Base-by-base conservation (phyloP, 2,329 filamentous ascomycete genomes). In the Beauveria rudraprayagi region DNA sequence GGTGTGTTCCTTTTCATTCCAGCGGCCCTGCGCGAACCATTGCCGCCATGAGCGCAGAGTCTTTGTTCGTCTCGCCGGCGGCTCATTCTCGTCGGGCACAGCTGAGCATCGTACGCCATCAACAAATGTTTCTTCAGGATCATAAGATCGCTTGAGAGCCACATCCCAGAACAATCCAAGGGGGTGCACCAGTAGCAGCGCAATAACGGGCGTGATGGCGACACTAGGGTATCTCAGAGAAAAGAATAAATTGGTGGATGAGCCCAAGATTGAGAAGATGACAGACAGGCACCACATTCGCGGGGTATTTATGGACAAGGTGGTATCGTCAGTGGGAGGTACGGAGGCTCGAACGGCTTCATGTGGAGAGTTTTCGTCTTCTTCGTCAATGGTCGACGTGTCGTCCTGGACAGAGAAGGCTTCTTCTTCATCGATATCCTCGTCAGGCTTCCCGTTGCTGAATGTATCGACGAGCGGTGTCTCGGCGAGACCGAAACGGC, bases 1-100 rank as follows among this genome's bases (percentile, higher is more conserved):
- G 47, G 88, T 90, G 72, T 94, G 91, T 71, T 94, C 90, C 71
- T 94, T 94, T 70, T 92, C 87, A 70, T 94, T 94, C 91, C 91
- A 94, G 41, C 77, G 80, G 3, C 90, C 90, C 73, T 93, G 90
- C 1, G 85, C 86, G 30, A 93, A 78, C 90, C 90, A 94, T 41
- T 89, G 77, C 52, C 89, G 84, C 62, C 87, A 70, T 4, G 80
- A 78, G 37, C 71, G 70, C 19, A 73, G 66, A 37, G 67, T 73
- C 62, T 70, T 71, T 46, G 60, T 53, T 63, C 66, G 41, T 57
- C 63, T 10, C 56, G 51, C 47, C 48, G 56, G 8, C 63, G 60
- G 52, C 66, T 66, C 26, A 64, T 60, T 47, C 65, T 62, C 43
- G 65, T 67, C 6, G 54, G 60, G 5, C 66, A 59, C 6, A 65